Conservation (phyloP, 768 basidiomycete genomes). For the Artomyces pyxidatus region DNA sequence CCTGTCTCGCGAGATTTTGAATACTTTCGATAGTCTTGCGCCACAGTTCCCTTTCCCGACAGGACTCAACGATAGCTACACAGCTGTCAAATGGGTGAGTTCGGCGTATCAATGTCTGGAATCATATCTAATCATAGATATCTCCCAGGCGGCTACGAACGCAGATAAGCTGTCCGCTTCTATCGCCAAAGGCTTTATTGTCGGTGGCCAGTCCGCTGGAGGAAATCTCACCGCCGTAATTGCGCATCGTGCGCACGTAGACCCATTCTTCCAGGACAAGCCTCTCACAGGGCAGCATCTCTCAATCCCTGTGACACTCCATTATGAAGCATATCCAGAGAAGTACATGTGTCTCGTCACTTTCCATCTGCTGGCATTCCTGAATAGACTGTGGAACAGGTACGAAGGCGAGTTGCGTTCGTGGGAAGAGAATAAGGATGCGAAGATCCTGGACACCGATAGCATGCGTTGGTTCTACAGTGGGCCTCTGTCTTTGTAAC, state of each 20-base stretch:
- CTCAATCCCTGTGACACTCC: background rate
- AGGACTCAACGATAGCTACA: background rate
- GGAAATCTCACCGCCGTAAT: background rate
- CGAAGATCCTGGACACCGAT: background rate
- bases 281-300: background rate
- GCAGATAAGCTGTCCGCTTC: background rate
- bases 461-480: background rate
- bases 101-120: too few relatives aligned
- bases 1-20: too few relatives aligned
- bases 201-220: background rate
- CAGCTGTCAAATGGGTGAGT: conserved; percentile 2
- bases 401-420: background rate
- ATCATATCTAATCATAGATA: too few relatives aligned
- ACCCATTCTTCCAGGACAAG: background rate
- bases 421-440: background rate
- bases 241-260: background rate
- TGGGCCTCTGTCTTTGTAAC: background rate
- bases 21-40: too few relatives aligned
- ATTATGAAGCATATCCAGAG: background rate
- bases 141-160: conserved; percentile 1
- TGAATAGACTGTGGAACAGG: background rate
- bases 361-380: background rate
- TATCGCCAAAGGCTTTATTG: background rate
- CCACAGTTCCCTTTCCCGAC: background rate
- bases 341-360: background rate